phyloP scores from a whole-genome alignment of 1,139 yeast species.

The Ogataea hybrid region DNA sequence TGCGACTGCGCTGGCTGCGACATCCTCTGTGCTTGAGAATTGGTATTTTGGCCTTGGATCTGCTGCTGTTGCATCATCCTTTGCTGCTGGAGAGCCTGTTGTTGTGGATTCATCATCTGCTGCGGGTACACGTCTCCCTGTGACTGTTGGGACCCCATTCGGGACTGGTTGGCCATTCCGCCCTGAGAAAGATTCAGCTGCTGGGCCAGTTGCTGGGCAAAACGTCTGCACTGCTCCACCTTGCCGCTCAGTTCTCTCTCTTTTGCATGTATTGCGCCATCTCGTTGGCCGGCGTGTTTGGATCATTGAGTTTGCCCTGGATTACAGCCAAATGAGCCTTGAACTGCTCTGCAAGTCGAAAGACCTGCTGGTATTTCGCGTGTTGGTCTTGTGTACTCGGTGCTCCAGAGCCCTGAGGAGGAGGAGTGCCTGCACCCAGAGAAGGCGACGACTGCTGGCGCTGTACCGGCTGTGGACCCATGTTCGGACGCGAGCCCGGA shows the following conservation, averaged over 20 bases:
- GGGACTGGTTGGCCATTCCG: conserved; percentile 1
- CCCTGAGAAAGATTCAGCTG: conserved; percentile 27
- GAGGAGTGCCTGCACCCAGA: conserved; percentile 8
- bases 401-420: conserved; percentile 17
- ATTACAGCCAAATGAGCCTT: conserved; percentile 40
- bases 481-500: conserved; percentile 22
- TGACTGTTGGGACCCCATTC: conserved; percentile 19
- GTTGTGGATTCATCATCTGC: conserved; percentile 15
- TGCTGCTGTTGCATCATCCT: conserved; percentile 9
- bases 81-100: conserved; percentile 16
- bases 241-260: conserved; percentile 29
- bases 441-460: conserved; percentile 15
- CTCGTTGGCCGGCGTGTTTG: conserved; percentile 34
- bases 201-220: conserved; percentile 30
- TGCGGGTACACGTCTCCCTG: conserved; percentile 12
- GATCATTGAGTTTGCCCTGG: conserved; percentile 36
- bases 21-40: conserved; percentile 28
- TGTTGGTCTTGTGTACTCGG: conserved; percentile 26
- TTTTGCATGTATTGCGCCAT: conserved; percentile 27
- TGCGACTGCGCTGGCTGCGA: conserved; percentile 16
- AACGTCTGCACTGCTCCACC: conserved; percentile 32
- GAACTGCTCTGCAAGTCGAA: conserved; percentile 39
- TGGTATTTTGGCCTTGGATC: conserved; percentile 24
- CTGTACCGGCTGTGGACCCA: conserved; percentile 20
- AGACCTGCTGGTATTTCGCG: conserved; percentile 35